Evolutionary conservation across 2,329 filamentous ascomycete genomes (phyloP).

Genomic region (Ceratocystis eucalypticola): DNA sequence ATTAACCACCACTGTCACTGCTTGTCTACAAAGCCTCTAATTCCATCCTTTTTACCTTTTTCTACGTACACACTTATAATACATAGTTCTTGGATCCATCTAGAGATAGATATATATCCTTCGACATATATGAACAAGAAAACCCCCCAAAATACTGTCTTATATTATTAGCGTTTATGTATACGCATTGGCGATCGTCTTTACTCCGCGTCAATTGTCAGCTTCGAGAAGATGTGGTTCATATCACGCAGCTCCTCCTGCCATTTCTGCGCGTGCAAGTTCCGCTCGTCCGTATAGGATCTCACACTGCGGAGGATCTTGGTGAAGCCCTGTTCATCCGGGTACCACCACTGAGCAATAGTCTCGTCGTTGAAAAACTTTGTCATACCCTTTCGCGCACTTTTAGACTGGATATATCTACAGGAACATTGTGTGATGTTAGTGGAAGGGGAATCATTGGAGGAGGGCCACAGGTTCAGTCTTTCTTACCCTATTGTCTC

Average conservation of each 20-base stretch:
- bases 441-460: conserved; percentile 3
- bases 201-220: neutral
- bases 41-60: neutral
- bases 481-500: conserved; percentile 59
- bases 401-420: conserved; percentile 72
- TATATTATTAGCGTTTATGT: neutral
- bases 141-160: neutral
- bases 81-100: too few species aligned
- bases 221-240: conserved; percentile 57
- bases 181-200: neutral
- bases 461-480: neutral
- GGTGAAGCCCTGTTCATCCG: conserved; percentile 62
- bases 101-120: too few species aligned
- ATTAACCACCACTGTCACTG: neutral
- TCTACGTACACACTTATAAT: neutral
- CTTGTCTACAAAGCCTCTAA: neutral
- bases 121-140: too few species aligned
- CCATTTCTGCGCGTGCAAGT: conserved; percentile 42
- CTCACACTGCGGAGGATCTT: conserved; percentile 64
- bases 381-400: conserved; percentile 61
- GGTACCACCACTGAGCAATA: conserved; percentile 77
- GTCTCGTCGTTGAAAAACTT: conserved; percentile 59
- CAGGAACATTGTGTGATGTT: neutral
- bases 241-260: conserved; percentile 60
- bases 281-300: conserved; percentile 67